Percentiles rank a stretch among this genome's conserved stretches.
These are phyloP conservation scores for Perkinsus marinus DNA, from an alignment of 169 alveolate species.

Conservation along the genomic window DNA sequence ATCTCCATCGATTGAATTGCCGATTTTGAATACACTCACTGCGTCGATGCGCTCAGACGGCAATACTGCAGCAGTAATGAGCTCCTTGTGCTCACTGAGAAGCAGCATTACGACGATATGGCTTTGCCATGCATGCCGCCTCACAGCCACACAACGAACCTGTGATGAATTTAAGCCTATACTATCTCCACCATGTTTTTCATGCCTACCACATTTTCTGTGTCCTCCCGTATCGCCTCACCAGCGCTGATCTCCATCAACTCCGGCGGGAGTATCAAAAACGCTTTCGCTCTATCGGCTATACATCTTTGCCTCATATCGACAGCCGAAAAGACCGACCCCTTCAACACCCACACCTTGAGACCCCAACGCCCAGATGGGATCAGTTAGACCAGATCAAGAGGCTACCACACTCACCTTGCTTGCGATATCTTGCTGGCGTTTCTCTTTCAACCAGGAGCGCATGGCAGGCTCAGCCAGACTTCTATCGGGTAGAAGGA, in stretches of 20 bases:
- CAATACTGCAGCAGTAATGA: neutral
- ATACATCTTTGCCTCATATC: neutral
- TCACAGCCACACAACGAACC: neutral
- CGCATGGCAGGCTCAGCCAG: too few species aligned
- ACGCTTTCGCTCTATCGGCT: neutral
- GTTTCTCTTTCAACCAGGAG: too few species aligned
- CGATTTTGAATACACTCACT: too few species aligned
- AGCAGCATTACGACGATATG: neutral
- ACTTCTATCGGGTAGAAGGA: too few species aligned
- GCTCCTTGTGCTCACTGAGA: neutral
- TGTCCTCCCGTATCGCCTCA: neutral
- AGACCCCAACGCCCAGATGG: neutral
- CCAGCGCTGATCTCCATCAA: neutral
- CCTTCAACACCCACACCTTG: neutral
- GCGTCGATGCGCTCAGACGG: neutral
- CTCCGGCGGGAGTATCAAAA: neutral
- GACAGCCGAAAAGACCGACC: neutral
- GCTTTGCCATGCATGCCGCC: neutral
- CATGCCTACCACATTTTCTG: neutral
- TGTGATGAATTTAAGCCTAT: neutral
- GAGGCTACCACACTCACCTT: neutral
- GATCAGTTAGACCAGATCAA: neutral
- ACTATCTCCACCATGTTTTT: neutral
- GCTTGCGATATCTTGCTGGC: too few species aligned
- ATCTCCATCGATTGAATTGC: too few species aligned